Evolutionary conservation across 2,329 filamentous ascomycete genomes (phyloP).

Genomic region (Exophiala bonariae): DNA sequence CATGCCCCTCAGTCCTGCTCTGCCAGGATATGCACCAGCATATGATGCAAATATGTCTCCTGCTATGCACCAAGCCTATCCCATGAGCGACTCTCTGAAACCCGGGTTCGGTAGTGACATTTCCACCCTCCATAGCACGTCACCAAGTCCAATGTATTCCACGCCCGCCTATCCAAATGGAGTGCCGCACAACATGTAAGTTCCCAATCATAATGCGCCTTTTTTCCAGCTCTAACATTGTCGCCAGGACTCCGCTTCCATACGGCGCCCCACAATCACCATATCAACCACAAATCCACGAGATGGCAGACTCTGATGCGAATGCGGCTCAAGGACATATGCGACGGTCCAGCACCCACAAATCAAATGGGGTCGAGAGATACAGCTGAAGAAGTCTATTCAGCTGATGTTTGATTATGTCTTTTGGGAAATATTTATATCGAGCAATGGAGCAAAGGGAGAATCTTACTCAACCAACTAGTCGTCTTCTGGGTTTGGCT

Average conservation of each 20-base stretch:
- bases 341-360: constrained; percentile 13
- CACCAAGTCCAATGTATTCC: not conserved
- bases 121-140: constrained; percentile 9
- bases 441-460: too few relatives aligned
- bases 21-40: constrained; percentile 18
- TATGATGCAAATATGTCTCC: constrained; percentile 16
- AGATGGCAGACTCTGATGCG: constrained; percentile 14
- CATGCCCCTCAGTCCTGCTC: constrained; percentile 8
- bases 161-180: not conserved
- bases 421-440: too few relatives aligned
- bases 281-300: constrained; percentile 7
- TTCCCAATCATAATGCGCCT: not conserved
- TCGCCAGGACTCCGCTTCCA: not conserved
- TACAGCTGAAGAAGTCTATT: constrained; percentile 11
- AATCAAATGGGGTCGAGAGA: constrained; percentile 16
- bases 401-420: too few relatives aligned
- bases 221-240: not conserved
- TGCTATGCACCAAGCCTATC: constrained; percentile 8
- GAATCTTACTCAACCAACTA: too few relatives aligned
- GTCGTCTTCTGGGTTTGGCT: too few relatives aligned
- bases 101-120: constrained; percentile 1
- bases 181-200: constrained; percentile 13
- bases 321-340: constrained; percentile 5
- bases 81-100: constrained; percentile 11
- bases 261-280: constrained; percentile 2